Conservation (phyloP, 2,329 filamentous ascomycete species). For the Microdochium trichocladiopsis region DNA sequence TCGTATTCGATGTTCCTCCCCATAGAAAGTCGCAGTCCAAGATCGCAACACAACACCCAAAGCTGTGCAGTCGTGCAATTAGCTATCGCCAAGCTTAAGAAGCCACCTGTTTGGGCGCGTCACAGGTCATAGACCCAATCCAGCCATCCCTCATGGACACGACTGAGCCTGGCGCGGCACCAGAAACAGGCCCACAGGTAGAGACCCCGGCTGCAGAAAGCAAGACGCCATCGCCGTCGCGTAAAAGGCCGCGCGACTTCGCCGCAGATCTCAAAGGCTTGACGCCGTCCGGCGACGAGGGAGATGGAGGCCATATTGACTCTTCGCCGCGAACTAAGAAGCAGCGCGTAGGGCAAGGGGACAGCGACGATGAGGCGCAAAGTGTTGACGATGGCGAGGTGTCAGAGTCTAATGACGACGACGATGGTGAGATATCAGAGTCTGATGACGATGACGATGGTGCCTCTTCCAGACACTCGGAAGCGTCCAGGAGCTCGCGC, state of each 20-base stretch:
- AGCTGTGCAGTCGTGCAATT: too few species aligned
- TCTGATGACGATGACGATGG: conserved; percentile 2
- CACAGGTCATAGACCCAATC: too few species aligned
- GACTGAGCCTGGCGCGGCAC: not conserved
- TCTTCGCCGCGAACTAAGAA: not conserved
- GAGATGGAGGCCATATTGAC: not conserved
- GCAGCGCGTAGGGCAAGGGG: conserved; percentile 1
- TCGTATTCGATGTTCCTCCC: not conserved
- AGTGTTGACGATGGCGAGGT: conserved; percentile 24
- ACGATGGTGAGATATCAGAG: conserved; percentile 6
- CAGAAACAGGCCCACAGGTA: not conserved
- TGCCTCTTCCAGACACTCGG: not conserved
- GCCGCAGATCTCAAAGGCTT: conserved; percentile 21
- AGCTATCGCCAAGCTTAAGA: too few species aligned
- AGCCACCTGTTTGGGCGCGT: too few species aligned
- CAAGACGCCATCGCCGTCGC: conserved; percentile 6
- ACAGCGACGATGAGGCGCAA: conserved; percentile 10
- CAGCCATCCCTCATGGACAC: not conserved
- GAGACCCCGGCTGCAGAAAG: not conserved
- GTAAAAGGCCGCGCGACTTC: conserved; percentile 19
- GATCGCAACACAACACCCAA: too few species aligned
- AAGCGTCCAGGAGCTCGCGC: conserved; percentile 3
- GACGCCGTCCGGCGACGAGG: conserved; percentile 2
- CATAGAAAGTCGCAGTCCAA: too few species aligned
- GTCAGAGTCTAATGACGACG: conserved; percentile 12